Percentiles rank a stretch among this genome's conserved stretches.
These are phyloP conservation scores for Scopulariopsis brevicaulis DNA, from an alignment of 2,329 filamentous ascomycete species.

Conservation along the genomic window DNA sequence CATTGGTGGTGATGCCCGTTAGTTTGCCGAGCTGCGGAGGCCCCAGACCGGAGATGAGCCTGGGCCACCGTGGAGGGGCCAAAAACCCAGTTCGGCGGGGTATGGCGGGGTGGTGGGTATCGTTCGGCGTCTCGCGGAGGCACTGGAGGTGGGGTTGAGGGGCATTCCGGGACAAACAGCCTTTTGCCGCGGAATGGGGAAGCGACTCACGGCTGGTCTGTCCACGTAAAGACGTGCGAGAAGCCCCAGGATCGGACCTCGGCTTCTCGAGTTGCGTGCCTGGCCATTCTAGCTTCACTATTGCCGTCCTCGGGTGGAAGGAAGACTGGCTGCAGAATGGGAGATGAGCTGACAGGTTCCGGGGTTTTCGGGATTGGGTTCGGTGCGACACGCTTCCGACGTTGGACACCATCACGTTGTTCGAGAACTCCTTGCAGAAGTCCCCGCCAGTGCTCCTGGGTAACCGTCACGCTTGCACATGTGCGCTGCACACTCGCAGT, in stretches of 20 bases:
- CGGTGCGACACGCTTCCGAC: no score
- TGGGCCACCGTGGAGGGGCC: not conserved
- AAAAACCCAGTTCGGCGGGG: not conserved
- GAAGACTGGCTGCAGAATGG: no score
- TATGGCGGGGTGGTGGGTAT: not conserved
- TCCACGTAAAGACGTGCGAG: conserved; percentile 59
- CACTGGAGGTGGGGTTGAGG: not conserved
- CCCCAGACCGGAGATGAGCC: not conserved
- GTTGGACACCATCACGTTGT: no score
- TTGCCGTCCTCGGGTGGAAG: not conserved
- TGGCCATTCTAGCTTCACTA: not conserved
- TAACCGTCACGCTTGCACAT: no score
- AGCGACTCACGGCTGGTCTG: conserved; percentile 50
- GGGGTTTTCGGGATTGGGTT: no score
- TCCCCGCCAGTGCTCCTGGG: no score
- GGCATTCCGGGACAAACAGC: not conserved
- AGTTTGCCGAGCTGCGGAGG: not conserved
- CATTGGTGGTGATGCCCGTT: not conserved
- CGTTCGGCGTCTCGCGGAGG: not conserved
- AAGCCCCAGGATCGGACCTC: conserved; percentile 63
- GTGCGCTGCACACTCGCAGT: not conserved
- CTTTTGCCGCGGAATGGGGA: not conserved
- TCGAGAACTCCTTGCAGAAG: no score
- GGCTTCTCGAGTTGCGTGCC: conserved; percentile 26
- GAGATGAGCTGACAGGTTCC: no score